Evolutionary conservation across 805 yeast genomes (phyloP), one percentile per base, ranked within the genome.

Genomic region (Myxozyma vanderwaltii): DNA sequence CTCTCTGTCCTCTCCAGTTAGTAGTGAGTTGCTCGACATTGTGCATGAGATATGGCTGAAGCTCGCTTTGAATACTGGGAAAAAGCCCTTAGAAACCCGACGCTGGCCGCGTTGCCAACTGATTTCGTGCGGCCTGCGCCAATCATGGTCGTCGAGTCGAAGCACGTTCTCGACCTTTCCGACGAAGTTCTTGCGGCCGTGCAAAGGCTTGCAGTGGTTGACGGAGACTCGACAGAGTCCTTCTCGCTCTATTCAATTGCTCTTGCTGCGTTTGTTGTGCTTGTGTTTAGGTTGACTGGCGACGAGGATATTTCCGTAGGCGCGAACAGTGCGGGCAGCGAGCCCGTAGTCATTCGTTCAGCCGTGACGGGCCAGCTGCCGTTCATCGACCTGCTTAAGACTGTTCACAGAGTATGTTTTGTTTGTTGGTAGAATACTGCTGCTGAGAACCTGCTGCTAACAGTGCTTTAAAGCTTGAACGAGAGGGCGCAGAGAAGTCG

Each of bases 281-380:
- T 92, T 58, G 79, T 89, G 39, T 86, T 82, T 73, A 80, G 98
- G 70, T 77, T 89, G 48, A 87, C 97, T 1, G 98, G 97, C 24
- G 98, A 92, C 71, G 97, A 92, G 65, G 97, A 92, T 68, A 85
- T 94, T 51, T 85, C 87, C n/a, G 76, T 92, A 61, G 91, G 91
- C n/a, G 84, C 91, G 0, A 84, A 86, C 66, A 72, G 80, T 26
- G 66, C 74, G 2, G 72, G 73, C 4, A 68, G 75, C 41, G 74
- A 76, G 52, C 83, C 83, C 27, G 81, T 85, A 64, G 84, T 89
- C 17, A 71, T 89, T 27, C 80, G 96, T 68, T 76, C 88, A 46
- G 76, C 76, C 35, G 76, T 90, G 60, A 66, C 68, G 35, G 74
- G 74, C 19, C 62, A 66, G 23, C 65, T 73, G 15, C 59, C 67